phyloP scores from a whole-genome alignment of 2,329 filamentous ascomycete genomes.

The Penicillium frequentans region DNA sequence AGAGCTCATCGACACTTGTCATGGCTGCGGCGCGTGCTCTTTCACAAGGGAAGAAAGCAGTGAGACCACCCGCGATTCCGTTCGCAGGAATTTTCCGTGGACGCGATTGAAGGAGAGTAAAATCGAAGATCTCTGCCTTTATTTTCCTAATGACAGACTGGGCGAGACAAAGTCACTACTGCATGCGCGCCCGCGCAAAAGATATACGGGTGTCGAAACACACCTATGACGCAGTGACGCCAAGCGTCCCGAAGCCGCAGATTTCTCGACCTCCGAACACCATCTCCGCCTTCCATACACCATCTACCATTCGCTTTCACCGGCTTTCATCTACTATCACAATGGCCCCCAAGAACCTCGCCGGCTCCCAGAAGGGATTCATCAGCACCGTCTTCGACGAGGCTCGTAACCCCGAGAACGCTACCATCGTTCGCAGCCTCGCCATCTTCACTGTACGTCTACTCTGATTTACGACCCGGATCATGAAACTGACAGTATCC shows the following conservation, averaged over 20 bases:
- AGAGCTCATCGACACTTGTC: constrained; percentile 63
- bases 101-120: not conserved
- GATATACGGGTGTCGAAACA: constrained; percentile 16
- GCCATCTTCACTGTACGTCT: constrained; percentile 66
- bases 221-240: constrained; percentile 30
- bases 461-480: not conserved
- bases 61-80: not conserved
- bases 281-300: constrained; percentile 5
- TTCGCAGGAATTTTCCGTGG: not conserved
- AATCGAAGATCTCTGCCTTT: not conserved
- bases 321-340: constrained; percentile 16
- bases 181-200: constrained; percentile 19
- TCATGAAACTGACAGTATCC: not conserved
- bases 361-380: constrained; percentile 50
- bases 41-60: not conserved
- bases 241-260: constrained; percentile 26
- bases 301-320: constrained; percentile 3
- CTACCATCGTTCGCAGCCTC: constrained; percentile 66
- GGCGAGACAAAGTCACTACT: constrained; percentile 1
- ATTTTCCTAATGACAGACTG: not conserved
- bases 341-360: constrained; percentile 65
- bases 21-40: constrained; percentile 39
- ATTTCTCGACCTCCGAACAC: constrained; percentile 30
- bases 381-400: constrained; percentile 61
- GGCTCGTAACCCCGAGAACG: constrained; percentile 67